These are phyloP conservation scores for Aurifilum marmelostoma DNA, from an alignment of 2,329 filamentous ascomycete genomes.

Conservation along the genomic window DNA sequence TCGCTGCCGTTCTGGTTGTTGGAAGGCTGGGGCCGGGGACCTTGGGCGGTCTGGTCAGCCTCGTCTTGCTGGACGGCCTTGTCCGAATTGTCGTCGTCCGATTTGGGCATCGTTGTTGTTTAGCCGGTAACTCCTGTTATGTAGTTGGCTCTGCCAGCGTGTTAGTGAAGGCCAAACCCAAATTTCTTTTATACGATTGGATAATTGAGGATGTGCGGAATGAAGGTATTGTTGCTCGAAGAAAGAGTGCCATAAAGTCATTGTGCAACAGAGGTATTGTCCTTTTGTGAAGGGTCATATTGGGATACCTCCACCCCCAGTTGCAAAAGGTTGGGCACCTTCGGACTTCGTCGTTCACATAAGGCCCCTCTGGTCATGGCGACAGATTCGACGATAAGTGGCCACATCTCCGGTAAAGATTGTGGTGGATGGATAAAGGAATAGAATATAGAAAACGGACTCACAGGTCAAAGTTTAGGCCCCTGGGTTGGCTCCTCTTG, in stretches of 20 bases:
- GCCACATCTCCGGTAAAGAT: too few relatives aligned
- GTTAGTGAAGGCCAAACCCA: not conserved
- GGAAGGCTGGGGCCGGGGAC: not conserved
- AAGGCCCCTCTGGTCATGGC: not conserved
- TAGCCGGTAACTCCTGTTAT: too few relatives aligned
- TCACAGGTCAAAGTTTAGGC: not conserved
- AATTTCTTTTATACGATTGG: not conserved
- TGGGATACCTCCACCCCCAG: not conserved
- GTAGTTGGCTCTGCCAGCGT: too few relatives aligned
- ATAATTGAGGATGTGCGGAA: not conserved
- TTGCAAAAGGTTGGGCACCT: not conserved
- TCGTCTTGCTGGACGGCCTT: not conserved
- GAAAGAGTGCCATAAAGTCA: not conserved
- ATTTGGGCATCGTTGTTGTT: not conserved
- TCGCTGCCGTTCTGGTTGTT: not conserved
- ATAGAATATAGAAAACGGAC: not conserved
- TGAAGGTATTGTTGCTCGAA: not conserved
- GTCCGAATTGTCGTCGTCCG: not conserved
- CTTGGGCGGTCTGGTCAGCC: too few relatives aligned
- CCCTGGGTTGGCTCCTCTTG: not conserved
- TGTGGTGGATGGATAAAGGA: not conserved
- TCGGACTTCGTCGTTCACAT: not conserved
- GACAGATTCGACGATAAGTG: not conserved
- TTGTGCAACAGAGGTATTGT: not conserved
- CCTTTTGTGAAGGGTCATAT: not conserved